Conservation (phyloP, 2,329 filamentous ascomycete species). For the Trichoderma gracile region DNA sequence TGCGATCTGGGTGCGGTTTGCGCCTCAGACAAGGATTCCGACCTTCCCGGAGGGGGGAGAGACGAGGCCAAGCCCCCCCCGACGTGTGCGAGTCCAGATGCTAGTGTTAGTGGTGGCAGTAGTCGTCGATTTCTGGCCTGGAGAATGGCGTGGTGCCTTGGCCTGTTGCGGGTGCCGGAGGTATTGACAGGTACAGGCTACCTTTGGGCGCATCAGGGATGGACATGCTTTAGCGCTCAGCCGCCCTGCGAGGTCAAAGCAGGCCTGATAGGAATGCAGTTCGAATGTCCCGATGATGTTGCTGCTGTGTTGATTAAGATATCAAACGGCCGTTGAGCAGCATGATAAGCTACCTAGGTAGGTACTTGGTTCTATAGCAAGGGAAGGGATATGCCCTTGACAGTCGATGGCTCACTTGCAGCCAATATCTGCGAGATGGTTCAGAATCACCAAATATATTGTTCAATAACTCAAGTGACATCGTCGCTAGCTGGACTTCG, state of each 20-base stretch:
- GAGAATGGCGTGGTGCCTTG: constrained; percentile 5
- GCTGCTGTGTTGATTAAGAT: no score
- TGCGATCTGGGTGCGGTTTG: constrained; percentile 10
- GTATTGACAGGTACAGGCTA: neutral
- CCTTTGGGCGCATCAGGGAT: neutral
- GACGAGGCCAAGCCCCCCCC: constrained; percentile 12
- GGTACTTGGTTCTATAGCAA: no score
- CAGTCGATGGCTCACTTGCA: no score
- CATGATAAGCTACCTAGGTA: no score
- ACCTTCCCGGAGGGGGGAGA: constrained; percentile 24
- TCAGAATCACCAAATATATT: no score
- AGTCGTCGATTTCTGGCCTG: neutral
- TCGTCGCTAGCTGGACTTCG: neutral
- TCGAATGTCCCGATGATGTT: no score
- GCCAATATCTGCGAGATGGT: no score
- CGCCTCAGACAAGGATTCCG: constrained; percentile 21
- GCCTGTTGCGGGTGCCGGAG: neutral
- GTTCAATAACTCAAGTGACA: neutral
- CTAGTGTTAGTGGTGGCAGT: constrained; percentile 24
- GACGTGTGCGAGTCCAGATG: neutral
- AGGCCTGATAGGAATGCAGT: no score
- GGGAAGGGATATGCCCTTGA: no score
- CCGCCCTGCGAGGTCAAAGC: neutral
- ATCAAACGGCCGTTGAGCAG: no score
- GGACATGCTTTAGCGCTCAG: neutral